phyloP scores from a whole-genome alignment of 495 filamentous ascomycete genomes.

The Annulohypoxylon stygium region DNA sequence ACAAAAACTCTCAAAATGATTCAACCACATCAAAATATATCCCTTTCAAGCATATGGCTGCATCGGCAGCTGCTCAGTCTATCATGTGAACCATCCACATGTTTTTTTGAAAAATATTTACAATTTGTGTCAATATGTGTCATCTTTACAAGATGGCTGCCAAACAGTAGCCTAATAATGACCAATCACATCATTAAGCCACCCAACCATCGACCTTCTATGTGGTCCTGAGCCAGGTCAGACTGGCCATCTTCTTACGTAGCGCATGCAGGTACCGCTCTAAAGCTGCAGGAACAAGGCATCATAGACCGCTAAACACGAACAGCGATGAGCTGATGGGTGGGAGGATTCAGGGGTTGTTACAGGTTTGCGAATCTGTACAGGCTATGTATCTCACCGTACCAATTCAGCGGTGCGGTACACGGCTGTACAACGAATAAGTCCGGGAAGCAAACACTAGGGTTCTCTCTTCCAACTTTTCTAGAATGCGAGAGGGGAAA shows the following conservation, averaged over 20 bases:
- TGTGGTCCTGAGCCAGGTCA: conserved; percentile 20
- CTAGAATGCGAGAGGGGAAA: neutral
- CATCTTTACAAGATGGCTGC: conserved; percentile 17
- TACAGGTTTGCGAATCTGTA: conserved; percentile 30
- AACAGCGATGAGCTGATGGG: conserved; percentile 26
- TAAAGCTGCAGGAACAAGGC: conserved; percentile 46
- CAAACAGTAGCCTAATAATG: conserved; percentile 2
- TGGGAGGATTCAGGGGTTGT: conserved; percentile 36
- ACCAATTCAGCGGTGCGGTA: conserved; percentile 10
- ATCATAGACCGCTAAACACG: conserved; percentile 29
- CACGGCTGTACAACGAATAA: neutral
- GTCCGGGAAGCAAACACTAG: conserved; percentile 1
- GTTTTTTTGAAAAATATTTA: conserved; percentile 12
- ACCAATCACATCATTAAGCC: conserved; percentile 32
- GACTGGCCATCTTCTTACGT: conserved; percentile 35
- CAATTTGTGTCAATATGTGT: conserved; percentile 27
- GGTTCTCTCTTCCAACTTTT: conserved; percentile 15
- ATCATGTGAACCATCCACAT: neutral
- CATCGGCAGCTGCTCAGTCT: neutral
- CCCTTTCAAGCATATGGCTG: neutral
- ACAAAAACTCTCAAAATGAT: neutral
- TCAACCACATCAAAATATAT: neutral
- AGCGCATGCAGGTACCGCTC: conserved; percentile 46
- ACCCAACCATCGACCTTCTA: neutral
- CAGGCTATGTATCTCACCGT: conserved; percentile 12